Evolutionary conservation across 805 yeast species (phyloP).

Genomic region (Kuraishia borneana): DNA sequence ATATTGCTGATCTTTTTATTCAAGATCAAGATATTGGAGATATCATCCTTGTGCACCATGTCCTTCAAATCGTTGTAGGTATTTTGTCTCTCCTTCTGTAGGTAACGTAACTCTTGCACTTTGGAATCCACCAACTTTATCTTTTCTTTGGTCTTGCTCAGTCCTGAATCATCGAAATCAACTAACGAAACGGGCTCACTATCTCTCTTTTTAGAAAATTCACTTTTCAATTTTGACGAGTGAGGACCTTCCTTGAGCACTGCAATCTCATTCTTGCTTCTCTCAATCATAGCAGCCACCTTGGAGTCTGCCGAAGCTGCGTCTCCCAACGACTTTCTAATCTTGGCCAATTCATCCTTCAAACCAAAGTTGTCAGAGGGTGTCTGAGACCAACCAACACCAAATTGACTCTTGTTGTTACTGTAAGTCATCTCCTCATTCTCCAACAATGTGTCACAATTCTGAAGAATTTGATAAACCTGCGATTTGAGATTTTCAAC

Average conservation of each 20-base stretch:
- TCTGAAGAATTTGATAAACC: constrained; percentile 23
- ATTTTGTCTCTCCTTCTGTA: constrained; percentile 53
- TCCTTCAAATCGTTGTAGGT: constrained; percentile 56
- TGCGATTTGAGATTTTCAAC: constrained; percentile 22
- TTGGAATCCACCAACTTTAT: constrained; percentile 43
- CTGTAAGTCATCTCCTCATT: constrained; percentile 24
- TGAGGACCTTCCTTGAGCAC: constrained; percentile 32
- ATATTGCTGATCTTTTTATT: constrained; percentile 35
- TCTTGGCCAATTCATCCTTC: constrained; percentile 45
- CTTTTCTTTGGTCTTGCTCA: constrained; percentile 19
- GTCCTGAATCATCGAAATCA: constrained; percentile 51
- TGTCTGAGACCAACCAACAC: constrained; percentile 22
- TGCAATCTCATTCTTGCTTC: constrained; percentile 28
- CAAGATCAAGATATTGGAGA: constrained; percentile 60
- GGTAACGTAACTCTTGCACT: constrained; percentile 46
- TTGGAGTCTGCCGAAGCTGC: constrained; percentile 51
- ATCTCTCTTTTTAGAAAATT: constrained; percentile 9
- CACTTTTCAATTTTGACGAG: constrained; percentile 25
- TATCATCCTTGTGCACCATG: constrained; percentile 72
- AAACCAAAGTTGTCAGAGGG: constrained; percentile 7
- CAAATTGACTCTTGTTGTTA: constrained; percentile 20
- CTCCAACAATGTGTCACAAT: constrained; percentile 20
- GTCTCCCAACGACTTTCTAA: constrained; percentile 48
- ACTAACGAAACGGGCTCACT: constrained; percentile 31
- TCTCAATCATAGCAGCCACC: constrained; percentile 35